Conservation (phyloP, 805 yeast species). For the Pachysolen tannophilus region DNA sequence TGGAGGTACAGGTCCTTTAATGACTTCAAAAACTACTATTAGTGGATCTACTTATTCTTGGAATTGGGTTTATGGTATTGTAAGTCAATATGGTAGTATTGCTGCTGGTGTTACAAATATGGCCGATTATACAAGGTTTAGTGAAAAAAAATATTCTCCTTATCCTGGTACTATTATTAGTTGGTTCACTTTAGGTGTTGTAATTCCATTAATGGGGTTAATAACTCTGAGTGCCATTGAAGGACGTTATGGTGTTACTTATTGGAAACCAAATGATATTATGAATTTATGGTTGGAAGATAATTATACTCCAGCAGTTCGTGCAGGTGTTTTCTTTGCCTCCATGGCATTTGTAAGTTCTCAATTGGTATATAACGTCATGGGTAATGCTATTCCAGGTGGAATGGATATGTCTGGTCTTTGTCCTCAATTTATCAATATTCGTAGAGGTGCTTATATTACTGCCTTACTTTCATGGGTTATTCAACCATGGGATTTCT, state of each 20-base stretch:
- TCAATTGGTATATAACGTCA: slow-evolving; percentile 31
- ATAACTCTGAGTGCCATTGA: slow-evolving; percentile 31
- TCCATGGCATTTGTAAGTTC: slow-evolving; percentile 23
- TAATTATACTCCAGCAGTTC: slow-evolving; percentile 22
- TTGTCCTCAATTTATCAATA: slow-evolving; percentile 33
- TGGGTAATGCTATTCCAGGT: slow-evolving; percentile 33
- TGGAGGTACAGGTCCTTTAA: slow-evolving; percentile 21
- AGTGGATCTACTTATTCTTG: slow-evolving; percentile 24
- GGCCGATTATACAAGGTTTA: slow-evolving; percentile 32
- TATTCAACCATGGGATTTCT: slow-evolving; percentile 31
- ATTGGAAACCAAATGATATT: slow-evolving; percentile 29
- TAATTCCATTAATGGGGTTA: slow-evolving; percentile 35
- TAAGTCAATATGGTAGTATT: slow-evolving; percentile 29
- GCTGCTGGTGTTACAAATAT: slow-evolving; percentile 32
- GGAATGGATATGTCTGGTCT: slow-evolving; percentile 46
- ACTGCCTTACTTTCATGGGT: slow-evolving; percentile 24
- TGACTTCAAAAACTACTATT: slow-evolving; percentile 14
- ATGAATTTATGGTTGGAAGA: slow-evolving; percentile 21
- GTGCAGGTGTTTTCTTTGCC: slow-evolving; percentile 29
- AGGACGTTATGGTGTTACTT: slow-evolving; percentile 23
- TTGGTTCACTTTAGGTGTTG: slow-evolving; percentile 21
- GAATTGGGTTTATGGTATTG: slow-evolving; percentile 32
- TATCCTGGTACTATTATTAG: slow-evolving; percentile 12
- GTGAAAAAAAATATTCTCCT: slow-evolving; percentile 8
- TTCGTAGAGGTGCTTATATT: slow-evolving; percentile 38